Evolutionary conservation across 2,329 filamentous ascomycete genomes (phyloP).

Genomic region (Aureobasidium zeae): DNA sequence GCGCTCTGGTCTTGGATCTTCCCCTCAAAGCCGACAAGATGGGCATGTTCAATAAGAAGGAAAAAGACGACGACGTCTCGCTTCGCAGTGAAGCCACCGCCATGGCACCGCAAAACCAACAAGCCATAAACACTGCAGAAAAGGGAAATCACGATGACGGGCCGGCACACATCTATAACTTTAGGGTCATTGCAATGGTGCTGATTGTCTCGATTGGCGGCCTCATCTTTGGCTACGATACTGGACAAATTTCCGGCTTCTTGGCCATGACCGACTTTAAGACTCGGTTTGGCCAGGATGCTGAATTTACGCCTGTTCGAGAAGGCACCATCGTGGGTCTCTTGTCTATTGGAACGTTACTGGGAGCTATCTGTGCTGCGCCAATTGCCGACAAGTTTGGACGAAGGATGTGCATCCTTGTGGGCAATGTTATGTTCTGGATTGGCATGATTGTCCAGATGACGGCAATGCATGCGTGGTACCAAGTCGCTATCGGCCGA

Average conservation of each 20-base stretch:
- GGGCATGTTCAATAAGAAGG: conserved; percentile 14
- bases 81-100: conserved; percentile 5
- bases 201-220: conserved; percentile 31
- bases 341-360: conserved; percentile 48
- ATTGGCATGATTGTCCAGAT: conserved; percentile 59
- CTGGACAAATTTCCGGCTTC: conserved; percentile 52
- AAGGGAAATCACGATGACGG: conserved; percentile 13
- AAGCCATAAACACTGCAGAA: not conserved
- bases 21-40: conserved; percentile 2
- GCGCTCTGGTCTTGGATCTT: conserved; percentile 2
- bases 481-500: conserved; percentile 55
- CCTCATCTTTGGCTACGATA: conserved; percentile 32
- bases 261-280: conserved; percentile 30
- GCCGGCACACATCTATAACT: conserved; percentile 16
- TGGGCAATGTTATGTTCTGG: conserved; percentile 53
- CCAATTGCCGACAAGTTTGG: conserved; percentile 54
- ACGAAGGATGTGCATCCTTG: conserved; percentile 53
- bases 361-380: conserved; percentile 50
- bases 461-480: conserved; percentile 48
- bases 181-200: conserved; percentile 27
- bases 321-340: conserved; percentile 57
- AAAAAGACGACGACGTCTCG: conserved; percentile 7
- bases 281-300: conserved; percentile 43
- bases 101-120: not conserved
- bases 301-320: conserved; percentile 48